Percentiles rank a stretch among this genome's conserved stretches.
Evolutionary conservation across 2,329 filamentous ascomycete species (phyloP).

Genomic region (Aspergillus versicolor): DNA sequence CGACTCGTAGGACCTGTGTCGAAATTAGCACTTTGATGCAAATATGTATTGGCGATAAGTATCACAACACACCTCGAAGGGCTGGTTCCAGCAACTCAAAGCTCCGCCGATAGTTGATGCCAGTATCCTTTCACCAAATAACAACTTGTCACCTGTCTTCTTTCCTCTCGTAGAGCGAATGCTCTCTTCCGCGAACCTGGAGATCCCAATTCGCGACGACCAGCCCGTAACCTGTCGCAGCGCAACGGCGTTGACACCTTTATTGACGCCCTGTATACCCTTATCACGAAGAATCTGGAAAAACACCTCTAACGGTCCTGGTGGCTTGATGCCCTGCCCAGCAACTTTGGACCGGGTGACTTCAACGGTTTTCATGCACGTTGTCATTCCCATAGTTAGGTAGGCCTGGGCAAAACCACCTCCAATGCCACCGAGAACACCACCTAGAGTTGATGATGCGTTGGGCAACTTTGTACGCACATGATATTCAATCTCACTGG

Average conservation of each 20-base stretch:
- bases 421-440: conserved; percentile 69
- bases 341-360: conserved; percentile 92
- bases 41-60: too few species aligned
- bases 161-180: conserved; percentile 12
- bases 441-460: not conserved
- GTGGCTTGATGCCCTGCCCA: not conserved
- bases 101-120: conserved; percentile 20
- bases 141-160: conserved; percentile 1
- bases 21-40: not conserved
- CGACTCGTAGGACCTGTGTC: conserved; percentile 10
- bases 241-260: conserved; percentile 18
- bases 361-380: conserved; percentile 99
- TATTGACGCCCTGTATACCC: conserved; percentile 12
- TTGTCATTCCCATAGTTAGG: conserved; percentile 98
- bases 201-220: conserved; percentile 19
- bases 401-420: conserved; percentile 95
- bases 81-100: conserved; percentile 21
- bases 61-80: conserved; percentile 16
- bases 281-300: conserved; percentile 3
- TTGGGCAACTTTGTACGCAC: conserved; percentile 52
- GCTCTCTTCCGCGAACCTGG: conserved; percentile 26
- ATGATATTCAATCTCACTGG: conserved; percentile 93
- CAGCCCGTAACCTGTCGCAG: conserved; percentile 18
- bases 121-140: conserved; percentile 17
- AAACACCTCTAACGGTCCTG: conserved; percentile 2